These are phyloP conservation scores for Candida nanaspora DNA, from an alignment of 805 yeast species.

Conservation along the genomic window DNA sequence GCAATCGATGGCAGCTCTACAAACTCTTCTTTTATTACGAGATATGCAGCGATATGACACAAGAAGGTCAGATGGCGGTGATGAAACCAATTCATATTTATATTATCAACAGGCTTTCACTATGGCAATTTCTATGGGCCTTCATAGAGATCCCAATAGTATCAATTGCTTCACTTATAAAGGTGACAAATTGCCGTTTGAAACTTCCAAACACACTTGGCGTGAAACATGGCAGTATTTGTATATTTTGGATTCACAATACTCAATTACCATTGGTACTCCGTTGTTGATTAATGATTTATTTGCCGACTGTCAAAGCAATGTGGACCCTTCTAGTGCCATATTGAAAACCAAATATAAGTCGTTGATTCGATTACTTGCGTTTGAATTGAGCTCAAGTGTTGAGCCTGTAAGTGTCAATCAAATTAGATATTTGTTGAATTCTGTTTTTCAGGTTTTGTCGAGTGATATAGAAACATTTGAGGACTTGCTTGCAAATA, in stretches of 20 bases:
- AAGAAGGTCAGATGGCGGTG: not conserved
- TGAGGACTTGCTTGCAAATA: not conserved
- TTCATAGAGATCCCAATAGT: slow-evolving; percentile 1
- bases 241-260: not conserved
- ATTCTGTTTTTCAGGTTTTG: not conserved
- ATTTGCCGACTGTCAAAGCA: not conserved
- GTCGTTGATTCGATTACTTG: not conserved
- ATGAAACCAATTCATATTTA: not conserved
- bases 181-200: not conserved
- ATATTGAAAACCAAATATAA: not conserved
- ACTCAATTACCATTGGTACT: not conserved
- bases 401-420: not conserved
- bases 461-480: not conserved
- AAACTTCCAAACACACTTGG: not conserved
- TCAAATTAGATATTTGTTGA: not conserved
- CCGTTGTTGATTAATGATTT: not conserved
- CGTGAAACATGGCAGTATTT: not conserved
- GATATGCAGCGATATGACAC: not conserved
- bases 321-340: no score
- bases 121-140: not conserved
- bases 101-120: not conserved
- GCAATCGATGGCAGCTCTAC: not conserved
- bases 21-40: not conserved
- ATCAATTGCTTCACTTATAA: not conserved
- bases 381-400: not conserved